Conservation (phyloP, 1,284 basidiomycete genomes). For the Puccinia coronata region DNA sequence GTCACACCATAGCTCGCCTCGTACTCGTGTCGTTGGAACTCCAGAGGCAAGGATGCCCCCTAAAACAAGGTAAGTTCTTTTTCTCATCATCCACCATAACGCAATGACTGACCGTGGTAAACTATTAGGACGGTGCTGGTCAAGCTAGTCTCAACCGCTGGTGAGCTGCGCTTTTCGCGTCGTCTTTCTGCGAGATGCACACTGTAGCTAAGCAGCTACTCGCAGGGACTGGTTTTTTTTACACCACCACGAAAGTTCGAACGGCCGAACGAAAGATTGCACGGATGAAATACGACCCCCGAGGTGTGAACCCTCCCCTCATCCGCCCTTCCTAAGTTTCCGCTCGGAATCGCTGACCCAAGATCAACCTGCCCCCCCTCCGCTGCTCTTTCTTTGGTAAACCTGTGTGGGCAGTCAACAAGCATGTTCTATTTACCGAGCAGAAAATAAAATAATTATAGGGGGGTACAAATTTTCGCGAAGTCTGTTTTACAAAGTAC, state of each 20-base stretch:
- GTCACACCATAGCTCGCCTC: not conserved
- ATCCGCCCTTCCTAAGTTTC: not conserved
- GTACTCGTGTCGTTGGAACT: not conserved
- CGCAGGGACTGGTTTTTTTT: slow-evolving; percentile 50
- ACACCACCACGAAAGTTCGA: slow-evolving; percentile 51
- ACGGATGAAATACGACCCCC: slow-evolving; percentile 52
- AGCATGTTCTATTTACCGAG: slow-evolving; percentile 40
- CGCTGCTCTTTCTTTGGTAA: not conserved
- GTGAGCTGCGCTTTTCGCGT: not conserved
- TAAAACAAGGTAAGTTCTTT: slow-evolving; percentile 10
- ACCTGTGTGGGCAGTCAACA: slow-evolving; percentile 14
- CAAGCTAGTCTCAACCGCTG: slow-evolving; percentile 45
- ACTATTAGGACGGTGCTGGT: slow-evolving; percentile 31
- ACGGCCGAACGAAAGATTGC: slow-evolving; percentile 51
- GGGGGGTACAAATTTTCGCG: too few species aligned
- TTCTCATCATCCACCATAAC: not conserved
- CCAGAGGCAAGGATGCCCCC: slow-evolving; percentile 6
- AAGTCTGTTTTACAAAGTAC: too few species aligned
- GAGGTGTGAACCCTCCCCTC: slow-evolving; percentile 14
- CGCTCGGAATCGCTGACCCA: not conserved
- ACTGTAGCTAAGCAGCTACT: not conserved
- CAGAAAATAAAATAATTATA: slow-evolving; percentile 48
- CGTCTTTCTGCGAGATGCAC: not conserved
- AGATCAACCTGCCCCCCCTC: not conserved
- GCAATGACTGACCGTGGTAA: not conserved